These are phyloP conservation scores for Thalassiosira livingstoniorum DNA, from an alignment of 352 stramenopile genomes.

Conservation along the genomic window DNA sequence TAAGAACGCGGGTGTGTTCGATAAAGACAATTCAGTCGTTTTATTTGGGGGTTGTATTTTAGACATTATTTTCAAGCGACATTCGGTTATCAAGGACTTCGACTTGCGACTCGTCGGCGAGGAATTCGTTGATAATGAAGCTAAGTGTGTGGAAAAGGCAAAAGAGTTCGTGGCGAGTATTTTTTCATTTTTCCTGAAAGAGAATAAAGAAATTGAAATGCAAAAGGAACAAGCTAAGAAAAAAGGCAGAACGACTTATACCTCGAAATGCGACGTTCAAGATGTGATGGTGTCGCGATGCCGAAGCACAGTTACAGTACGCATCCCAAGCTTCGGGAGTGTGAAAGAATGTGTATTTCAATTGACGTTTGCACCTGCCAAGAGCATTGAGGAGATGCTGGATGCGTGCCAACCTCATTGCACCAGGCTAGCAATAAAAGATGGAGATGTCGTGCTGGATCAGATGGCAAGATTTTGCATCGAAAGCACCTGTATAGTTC, in stretches of 20 bases:
- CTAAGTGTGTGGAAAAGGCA: conserved; percentile 24
- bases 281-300: conserved; percentile 27
- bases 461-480: conserved; percentile 34
- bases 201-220: conserved; percentile 35
- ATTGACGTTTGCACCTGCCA: conserved; percentile 25
- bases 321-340: conserved; percentile 17
- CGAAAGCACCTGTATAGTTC: conserved; percentile 31
- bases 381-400: conserved; percentile 25
- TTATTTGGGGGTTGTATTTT: conserved; percentile 41
- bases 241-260: not conserved
- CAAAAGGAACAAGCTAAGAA: not conserved
- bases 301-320: conserved; percentile 39
- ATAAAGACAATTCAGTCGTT: conserved; percentile 20
- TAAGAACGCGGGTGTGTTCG: conserved; percentile 23
- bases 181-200: conserved; percentile 20
- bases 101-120: conserved; percentile 32
- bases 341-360: conserved; percentile 22
- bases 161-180: conserved; percentile 40
- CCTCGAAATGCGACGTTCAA: conserved; percentile 29
- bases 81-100: conserved; percentile 32
- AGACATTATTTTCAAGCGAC: conserved; percentile 32
- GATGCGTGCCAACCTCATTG: conserved; percentile 29
- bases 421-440: conserved; percentile 31
- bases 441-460: conserved; percentile 31
- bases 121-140: conserved; percentile 31